Conservation (phyloP, 1,284 basidiomycete species). For the Microstroma glucosiphilum region DNA sequence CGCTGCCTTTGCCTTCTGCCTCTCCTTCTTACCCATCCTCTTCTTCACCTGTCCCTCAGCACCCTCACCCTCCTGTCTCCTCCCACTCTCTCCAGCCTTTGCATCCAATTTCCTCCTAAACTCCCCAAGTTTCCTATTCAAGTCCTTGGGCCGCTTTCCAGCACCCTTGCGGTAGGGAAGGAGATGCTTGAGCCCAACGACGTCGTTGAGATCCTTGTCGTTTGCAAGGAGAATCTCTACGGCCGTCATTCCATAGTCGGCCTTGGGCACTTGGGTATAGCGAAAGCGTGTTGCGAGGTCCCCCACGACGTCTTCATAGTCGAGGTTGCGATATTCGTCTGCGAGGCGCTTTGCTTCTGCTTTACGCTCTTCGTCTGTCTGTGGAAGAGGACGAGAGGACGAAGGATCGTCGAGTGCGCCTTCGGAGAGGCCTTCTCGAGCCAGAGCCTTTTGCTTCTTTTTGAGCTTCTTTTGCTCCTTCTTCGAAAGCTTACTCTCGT, state of each 20-base stretch:
- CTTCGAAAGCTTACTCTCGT: constrained; percentile 61
- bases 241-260: constrained; percentile 69
- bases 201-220: constrained; percentile 85
- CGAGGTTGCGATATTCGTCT: constrained; percentile 80
- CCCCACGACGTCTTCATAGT: constrained; percentile 92
- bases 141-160: constrained; percentile 9
- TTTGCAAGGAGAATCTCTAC: constrained; percentile 86
- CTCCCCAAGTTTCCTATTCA: constrained; percentile 10
- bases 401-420: neutral
- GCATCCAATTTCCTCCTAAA: constrained; percentile 12
- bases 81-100: neutral
- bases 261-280: constrained; percentile 68
- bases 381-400: neutral
- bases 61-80: constrained; percentile 1
- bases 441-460: constrained; percentile 20
- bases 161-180: constrained; percentile 11
- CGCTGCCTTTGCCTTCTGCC: constrained; percentile 4
- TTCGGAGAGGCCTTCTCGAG: neutral
- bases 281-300: constrained; percentile 88
- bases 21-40: constrained; percentile 13
- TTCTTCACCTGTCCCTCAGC: constrained; percentile 7
- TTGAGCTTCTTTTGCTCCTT: constrained; percentile 67
- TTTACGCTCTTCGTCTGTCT: constrained; percentile 11
- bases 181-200: constrained; percentile 80
- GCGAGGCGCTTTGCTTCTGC: constrained; percentile 60